Base-by-base conservation (phyloP, 257 asterid species). In the Plantago ovata region DNA sequence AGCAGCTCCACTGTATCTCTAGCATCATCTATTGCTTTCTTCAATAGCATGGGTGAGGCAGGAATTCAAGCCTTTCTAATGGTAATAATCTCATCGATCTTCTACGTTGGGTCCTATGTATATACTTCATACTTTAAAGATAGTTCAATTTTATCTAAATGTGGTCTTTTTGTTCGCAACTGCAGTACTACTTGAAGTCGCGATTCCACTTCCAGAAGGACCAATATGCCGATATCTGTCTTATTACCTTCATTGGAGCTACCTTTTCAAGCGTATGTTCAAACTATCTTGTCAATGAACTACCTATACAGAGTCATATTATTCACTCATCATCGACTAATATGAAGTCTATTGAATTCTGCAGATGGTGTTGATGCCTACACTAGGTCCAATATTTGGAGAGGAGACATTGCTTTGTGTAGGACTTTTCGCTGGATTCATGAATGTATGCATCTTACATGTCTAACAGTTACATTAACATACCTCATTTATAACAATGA, bases 11-110 rank as follows among this genome's bases (percentile, higher is more conserved):
- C 81, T 3, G 71, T 81, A 56, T 72, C 85, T 2, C 40, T 77
- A n/a, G 88, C 77, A 11, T 70, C 88, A 21, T 19, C 20, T 51
- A 78, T 84, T 58, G 80, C 84, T 13, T 81, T 84, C 77, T 84
- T 84, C 77, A 74, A 73, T 48, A 79, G 89, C 57, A 73, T 84
- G 64, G 94, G 79, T 13, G 86, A 81, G 68, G 83, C 89, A 1
- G 94, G 94, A 53, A 54, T 76, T 19, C 63, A 65, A 47, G 64
- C 89, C 56, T 75, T 77, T 72, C 66, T 84, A 53, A 46, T 74
- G 86, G 94, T 84, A 65, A 39, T 19, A 6, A 10, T 12, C 24
- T 48, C 24, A 9, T n/a, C 3, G 8, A 15, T 4, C 4, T 15
- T 46, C 36, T 3, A 3, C 4, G 36, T 28, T 28, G 36, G 7